Evolutionary conservation across 352 stramenopile species (phyloP).

Genomic region (Saprolegnia diclina): DNA sequence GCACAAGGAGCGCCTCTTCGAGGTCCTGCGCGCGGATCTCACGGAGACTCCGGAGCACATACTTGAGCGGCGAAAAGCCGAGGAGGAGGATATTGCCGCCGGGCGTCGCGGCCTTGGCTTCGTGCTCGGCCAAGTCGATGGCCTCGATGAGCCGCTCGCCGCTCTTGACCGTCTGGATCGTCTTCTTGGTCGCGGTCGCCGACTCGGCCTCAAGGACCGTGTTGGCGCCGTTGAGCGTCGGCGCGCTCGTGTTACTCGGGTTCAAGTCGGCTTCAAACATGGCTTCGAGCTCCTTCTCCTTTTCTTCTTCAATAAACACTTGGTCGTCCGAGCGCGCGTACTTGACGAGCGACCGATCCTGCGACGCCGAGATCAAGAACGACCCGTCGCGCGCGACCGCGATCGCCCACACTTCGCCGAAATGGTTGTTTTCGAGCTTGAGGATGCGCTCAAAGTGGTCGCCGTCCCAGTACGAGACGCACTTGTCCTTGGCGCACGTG

Average conservation of each 20-base stretch:
- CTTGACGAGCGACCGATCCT: slow-evolving; percentile 96
- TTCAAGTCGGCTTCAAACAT: slow-evolving; percentile 93
- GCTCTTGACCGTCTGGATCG: slow-evolving; percentile 86
- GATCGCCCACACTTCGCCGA: slow-evolving; percentile 83
- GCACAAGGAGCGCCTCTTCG: slow-evolving; percentile 95
- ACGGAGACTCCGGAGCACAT: slow-evolving; percentile 91
- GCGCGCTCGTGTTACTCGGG: slow-evolving; percentile 63
- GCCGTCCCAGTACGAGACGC: slow-evolving; percentile 97
- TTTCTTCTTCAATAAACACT: slow-evolving; percentile 98
- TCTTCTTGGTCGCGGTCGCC: slow-evolving; percentile 88
- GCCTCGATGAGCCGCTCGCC: slow-evolving; percentile 93
- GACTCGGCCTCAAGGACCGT: slow-evolving; percentile 46
- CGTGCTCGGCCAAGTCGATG: slow-evolving; percentile 89
- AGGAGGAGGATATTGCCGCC: slow-evolving; percentile 91
- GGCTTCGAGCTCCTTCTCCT: slow-evolving; percentile 92
- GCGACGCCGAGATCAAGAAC: slow-evolving; percentile 93
- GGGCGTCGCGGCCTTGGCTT: slow-evolving; percentile 81
- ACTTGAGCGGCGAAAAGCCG: slow-evolving; percentile 90
- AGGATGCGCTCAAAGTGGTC: slow-evolving; percentile 95
- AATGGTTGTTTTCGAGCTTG: slow-evolving; percentile 69
- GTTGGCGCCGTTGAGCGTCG: slow-evolving; percentile 42
- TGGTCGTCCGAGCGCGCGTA: slow-evolving; percentile 95
- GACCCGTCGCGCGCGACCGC: slow-evolving; percentile 88
- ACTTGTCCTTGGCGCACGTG: slow-evolving; percentile 97
- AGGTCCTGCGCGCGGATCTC: slow-evolving; percentile 92